Conservation (phyloP, 192 early-diverging fungal species). For the Mortierella antarctica region DNA sequence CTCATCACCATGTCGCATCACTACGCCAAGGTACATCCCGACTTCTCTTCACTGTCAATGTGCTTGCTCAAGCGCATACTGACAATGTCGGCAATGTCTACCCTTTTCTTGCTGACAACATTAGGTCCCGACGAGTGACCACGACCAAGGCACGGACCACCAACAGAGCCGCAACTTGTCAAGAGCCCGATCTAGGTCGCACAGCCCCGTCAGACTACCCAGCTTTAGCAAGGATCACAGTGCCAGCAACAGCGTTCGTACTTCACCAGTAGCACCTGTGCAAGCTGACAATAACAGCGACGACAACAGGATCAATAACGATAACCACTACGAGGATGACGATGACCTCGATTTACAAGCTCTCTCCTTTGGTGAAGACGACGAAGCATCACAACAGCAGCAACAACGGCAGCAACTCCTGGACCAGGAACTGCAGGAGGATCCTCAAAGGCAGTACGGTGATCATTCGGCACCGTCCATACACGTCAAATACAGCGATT, state of each 20-base stretch:
- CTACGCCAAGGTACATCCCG: conserved; percentile 27
- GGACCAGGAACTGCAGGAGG: not conserved
- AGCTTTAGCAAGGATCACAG: conserved; percentile 1
- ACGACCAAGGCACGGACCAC: not conserved
- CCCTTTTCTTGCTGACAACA: not conserved
- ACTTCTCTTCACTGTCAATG: not conserved
- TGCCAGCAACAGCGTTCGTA: not conserved
- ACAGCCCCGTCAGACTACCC: not conserved
- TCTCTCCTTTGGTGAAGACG: not conserved
- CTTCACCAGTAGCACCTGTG: not conserved
- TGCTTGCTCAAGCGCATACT: too few relatives aligned
- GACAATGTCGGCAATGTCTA: too few relatives aligned
- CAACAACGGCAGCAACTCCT: conserved; percentile 2
- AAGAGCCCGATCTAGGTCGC: not conserved
- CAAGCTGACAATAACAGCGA: too few relatives aligned
- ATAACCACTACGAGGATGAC: not conserved
- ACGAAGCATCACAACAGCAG: conserved; percentile 7
- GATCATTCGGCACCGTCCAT: not conserved
- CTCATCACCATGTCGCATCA: conserved; percentile 18
- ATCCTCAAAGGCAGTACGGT: not conserved
- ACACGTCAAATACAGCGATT: not conserved
- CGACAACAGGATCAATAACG: not conserved
- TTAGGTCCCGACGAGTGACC: conserved; percentile 12
- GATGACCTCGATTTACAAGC: not conserved
- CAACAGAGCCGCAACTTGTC: not conserved